Conservation (phyloP, 1,284 basidiomycete genomes). For the Pseudozyma pruni region DNA sequence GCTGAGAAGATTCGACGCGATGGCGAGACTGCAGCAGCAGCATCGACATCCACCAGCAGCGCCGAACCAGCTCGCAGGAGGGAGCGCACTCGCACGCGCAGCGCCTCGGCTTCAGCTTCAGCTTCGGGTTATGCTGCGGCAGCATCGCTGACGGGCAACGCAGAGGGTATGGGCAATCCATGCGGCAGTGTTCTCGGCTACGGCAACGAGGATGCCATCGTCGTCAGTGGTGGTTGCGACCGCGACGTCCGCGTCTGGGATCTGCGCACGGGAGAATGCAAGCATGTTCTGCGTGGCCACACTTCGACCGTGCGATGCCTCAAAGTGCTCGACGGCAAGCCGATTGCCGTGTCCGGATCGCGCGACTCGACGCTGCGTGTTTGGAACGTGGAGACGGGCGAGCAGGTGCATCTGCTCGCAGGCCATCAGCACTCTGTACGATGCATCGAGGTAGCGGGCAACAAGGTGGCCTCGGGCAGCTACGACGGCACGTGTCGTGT, state of each 20-base stretch:
- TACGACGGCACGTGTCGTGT: slow-evolving; percentile 78
- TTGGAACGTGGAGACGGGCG: slow-evolving; percentile 89
- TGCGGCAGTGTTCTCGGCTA: slow-evolving; percentile 72
- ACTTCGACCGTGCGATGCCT: slow-evolving; percentile 91
- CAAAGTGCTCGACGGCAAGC: slow-evolving; percentile 84
- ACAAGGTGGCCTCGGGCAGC: slow-evolving; percentile 83
- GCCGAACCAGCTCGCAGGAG: background rate
- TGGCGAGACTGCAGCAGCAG: slow-evolving; percentile 14
- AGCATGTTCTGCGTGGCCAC: slow-evolving; percentile 84
- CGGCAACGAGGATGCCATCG: slow-evolving; percentile 76
- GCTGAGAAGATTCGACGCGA: slow-evolving; percentile 35
- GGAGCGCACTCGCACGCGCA: background rate
- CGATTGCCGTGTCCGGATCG: slow-evolving; percentile 88
- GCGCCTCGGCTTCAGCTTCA: slow-evolving; percentile 9
- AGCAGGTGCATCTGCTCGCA: slow-evolving; percentile 76
- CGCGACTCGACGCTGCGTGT: slow-evolving; percentile 81
- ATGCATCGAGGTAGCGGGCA: slow-evolving; percentile 86
- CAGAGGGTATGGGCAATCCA: slow-evolving; percentile 50
- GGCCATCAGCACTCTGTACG: slow-evolving; percentile 87
- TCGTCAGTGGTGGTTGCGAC: slow-evolving; percentile 93
- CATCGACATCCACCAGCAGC: background rate
- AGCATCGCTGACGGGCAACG: slow-evolving; percentile 28
- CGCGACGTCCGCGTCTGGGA: slow-evolving; percentile 92
- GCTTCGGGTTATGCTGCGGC: slow-evolving; percentile 1
- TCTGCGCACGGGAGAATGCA: slow-evolving; percentile 81